These are phyloP conservation scores for Aspergillus campestris DNA, from an alignment of 495 filamentous ascomycete genomes.

Conservation along the genomic window DNA sequence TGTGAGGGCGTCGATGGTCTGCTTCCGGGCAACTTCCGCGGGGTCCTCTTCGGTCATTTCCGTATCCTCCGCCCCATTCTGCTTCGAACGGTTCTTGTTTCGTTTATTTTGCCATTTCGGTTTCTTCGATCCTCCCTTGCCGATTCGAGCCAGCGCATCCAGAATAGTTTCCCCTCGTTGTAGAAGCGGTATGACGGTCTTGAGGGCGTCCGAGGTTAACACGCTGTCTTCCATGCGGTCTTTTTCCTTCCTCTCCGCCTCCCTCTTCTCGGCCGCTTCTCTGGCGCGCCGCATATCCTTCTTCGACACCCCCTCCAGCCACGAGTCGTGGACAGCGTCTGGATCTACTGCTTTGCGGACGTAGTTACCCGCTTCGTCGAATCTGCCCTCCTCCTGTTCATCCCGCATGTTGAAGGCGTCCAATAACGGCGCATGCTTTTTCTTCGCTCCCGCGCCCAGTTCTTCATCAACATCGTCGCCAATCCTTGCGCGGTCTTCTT, in stretches of 20 bases:
- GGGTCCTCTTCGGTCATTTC: conserved; percentile 76
- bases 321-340: conserved; percentile 82
- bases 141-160: conserved; percentile 78
- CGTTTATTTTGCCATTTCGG: conserved; percentile 54
- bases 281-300: conserved; percentile 85
- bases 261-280: conserved; percentile 80
- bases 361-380: conserved; percentile 85
- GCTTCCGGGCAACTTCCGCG: conserved; percentile 57
- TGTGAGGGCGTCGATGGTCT: conserved; percentile 73
- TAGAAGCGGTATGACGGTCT: conserved; percentile 58
- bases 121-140: conserved; percentile 55
- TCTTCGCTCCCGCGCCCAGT: conserved; percentile 78
- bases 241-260: conserved; percentile 61
- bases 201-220: conserved; percentile 64
- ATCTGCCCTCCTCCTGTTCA: conserved; percentile 88
- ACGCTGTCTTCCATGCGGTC: conserved; percentile 65
- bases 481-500: conserved; percentile 61
- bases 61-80: conserved; percentile 39
- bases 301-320: conserved; percentile 86
- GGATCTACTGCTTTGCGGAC: conserved; percentile 84
- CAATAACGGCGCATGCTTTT: conserved; percentile 89
- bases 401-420: conserved; percentile 92
- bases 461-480: conserved; percentile 74
- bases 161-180: conserved; percentile 82
- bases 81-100: conserved; percentile 49